Percentiles rank a stretch among this genome's conserved stretches.
These are phyloP conservation scores for Rosa persica DNA, from an alignment of 306 rosid genomes.

Conservation along the genomic window DNA sequence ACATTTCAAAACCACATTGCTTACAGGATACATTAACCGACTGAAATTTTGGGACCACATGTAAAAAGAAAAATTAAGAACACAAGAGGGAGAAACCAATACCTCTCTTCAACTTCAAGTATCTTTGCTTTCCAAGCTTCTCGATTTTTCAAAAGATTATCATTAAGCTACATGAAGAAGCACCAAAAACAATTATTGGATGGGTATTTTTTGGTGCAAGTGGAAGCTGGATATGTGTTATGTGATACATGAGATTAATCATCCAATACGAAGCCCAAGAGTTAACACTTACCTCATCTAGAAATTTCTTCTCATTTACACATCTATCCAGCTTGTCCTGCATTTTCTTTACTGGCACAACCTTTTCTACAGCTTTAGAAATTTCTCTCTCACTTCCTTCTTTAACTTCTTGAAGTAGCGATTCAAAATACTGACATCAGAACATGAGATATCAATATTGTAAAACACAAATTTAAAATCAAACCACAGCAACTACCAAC, in stretches of 20 bases:
- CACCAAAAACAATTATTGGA: conserved; percentile 14
- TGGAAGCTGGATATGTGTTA: background rate
- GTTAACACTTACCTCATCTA: conserved; percentile 65
- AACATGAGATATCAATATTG: conserved; percentile 9
- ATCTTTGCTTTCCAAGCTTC: conserved; percentile 78
- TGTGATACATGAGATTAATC: conserved; percentile 6
- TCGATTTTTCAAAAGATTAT: conserved; percentile 75
- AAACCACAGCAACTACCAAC: background rate
- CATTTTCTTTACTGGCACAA: conserved; percentile 63
- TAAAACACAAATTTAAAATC: background rate
- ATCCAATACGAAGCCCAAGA: background rate
- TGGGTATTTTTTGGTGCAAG: conserved; percentile 8
- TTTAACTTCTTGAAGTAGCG: conserved; percentile 80
- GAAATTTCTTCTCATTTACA: conserved; percentile 75
- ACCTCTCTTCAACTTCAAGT: conserved; percentile 76
- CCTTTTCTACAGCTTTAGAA: conserved; percentile 71
- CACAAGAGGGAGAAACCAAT: conserved; percentile 6
- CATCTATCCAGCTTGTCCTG: conserved; percentile 77
- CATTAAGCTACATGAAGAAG: conserved; percentile 71
- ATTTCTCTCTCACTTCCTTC: conserved; percentile 73
- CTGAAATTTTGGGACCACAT: background rate
- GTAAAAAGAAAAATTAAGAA: background rate
- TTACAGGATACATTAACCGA: background rate
- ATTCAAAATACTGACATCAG: conserved; percentile 77
- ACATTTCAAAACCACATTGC: conserved; percentile 5